Evolutionary conservation across 768 basidiomycete genomes (phyloP).

Genomic region (Coprinopsis cinerea): DNA sequence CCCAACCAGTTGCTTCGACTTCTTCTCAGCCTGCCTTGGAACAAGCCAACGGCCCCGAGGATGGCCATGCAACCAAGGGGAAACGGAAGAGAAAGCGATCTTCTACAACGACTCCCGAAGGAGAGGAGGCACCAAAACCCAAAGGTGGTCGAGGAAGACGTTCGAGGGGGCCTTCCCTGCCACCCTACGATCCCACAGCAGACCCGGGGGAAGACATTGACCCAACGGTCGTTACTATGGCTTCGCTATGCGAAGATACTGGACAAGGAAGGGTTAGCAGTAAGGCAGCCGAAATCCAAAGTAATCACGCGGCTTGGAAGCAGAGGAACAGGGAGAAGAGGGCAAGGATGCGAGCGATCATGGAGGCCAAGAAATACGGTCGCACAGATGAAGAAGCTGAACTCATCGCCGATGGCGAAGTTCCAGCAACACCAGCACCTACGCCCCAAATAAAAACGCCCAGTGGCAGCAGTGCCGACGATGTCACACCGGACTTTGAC

Average conservation of each 20-base stretch:
- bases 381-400: conserved; percentile 39
- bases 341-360: conserved; percentile 50
- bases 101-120: background rate
- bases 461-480: conserved; percentile 27
- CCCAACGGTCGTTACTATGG: conserved; percentile 83
- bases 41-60: background rate
- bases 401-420: conserved; percentile 12
- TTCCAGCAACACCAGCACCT: background rate
- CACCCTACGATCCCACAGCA: conserved; percentile 51
- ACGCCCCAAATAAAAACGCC: conserved; percentile 12
- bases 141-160: conserved; percentile 31
- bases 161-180: conserved; percentile 43
- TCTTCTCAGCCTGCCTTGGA: background rate
- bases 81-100: conserved; percentile 18
- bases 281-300: conserved; percentile 67
- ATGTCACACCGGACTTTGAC: conserved; percentile 60
- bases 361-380: conserved; percentile 77
- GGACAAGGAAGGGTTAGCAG: conserved; percentile 76
- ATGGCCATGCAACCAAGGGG: conserved; percentile 9
- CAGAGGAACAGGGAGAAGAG: conserved; percentile 60
- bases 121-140: conserved; percentile 18
- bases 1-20: no score
- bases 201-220: conserved; percentile 75
- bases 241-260: conserved; percentile 67
- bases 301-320: conserved; percentile 71